Evolutionary conservation across 495 filamentous ascomycete genomes (phyloP).

Genomic region (Penicillium canariense): DNA sequence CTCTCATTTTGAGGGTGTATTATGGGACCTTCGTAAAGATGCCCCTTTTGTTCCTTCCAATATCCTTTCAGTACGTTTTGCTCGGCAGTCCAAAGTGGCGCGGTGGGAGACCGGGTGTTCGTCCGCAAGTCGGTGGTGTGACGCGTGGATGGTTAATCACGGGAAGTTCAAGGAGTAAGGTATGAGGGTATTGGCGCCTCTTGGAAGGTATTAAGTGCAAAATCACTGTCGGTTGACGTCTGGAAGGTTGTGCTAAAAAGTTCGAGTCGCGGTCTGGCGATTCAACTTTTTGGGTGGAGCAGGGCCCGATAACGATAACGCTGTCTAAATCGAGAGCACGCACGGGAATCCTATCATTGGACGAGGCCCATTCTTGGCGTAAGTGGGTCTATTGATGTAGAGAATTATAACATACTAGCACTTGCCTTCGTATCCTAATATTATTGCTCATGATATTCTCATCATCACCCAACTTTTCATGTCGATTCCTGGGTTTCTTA

Average conservation of each 20-base stretch:
- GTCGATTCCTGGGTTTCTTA: too few relatives aligned
- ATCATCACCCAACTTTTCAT: too few relatives aligned
- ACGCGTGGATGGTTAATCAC: background rate
- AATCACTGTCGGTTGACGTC: background rate
- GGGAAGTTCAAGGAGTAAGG: background rate
- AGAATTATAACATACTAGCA: too few relatives aligned
- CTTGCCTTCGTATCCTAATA: too few relatives aligned
- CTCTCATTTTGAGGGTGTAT: slow-evolving; percentile 11
- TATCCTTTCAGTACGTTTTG: background rate
- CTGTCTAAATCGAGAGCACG: background rate
- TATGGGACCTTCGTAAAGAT: background rate
- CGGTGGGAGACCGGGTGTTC: background rate
- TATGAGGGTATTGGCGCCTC: background rate
- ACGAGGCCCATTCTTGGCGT: too few relatives aligned
- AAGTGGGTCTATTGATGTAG: too few relatives aligned
- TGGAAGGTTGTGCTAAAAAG: slow-evolving; percentile 4
- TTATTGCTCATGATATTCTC: too few relatives aligned
- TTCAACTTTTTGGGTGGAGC: slow-evolving; percentile 31
- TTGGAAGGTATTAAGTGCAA: background rate
- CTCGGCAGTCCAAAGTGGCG: background rate
- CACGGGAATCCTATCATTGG: too few relatives aligned
- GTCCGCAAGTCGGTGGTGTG: background rate
- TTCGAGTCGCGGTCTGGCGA: slow-evolving; percentile 10
- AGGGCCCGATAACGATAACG: slow-evolving; percentile 17
- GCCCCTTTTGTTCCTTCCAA: background rate